A percentile compares a stretch with the other conserved stretches of the same genome.
phyloP scores from a whole-genome alignment of 805 yeast genomes.

The Cyberlindnera euphorbiiphila region DNA sequence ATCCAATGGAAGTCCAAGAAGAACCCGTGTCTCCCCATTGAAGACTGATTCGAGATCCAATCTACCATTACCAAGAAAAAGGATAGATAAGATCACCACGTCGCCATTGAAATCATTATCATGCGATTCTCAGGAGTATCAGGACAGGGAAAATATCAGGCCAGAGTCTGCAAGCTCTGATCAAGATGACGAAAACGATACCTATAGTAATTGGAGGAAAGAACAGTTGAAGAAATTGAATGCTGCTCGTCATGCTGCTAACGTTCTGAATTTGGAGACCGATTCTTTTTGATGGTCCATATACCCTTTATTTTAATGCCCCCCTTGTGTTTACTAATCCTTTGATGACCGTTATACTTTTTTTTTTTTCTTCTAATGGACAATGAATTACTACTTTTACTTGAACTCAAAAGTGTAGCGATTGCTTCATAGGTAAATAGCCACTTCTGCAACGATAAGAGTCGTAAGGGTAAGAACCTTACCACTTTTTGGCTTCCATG shows the following conservation, averaged over 20 bases:
- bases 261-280: slow-evolving; percentile 9
- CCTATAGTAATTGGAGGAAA: slow-evolving; percentile 27
- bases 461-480: too few relatives aligned
- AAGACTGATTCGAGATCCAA: slow-evolving; percentile 16
- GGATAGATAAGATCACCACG: slow-evolving; percentile 19
- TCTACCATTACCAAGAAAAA: slow-evolving; percentile 6
- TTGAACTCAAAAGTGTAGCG: too few relatives aligned
- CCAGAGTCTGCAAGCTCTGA: slow-evolving; percentile 14
- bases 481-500: slow-evolving; percentile 23
- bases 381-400: too few relatives aligned
- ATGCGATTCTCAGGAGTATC: slow-evolving; percentile 17
- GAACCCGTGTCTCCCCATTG: slow-evolving; percentile 17
- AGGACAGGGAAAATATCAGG: slow-evolving; percentile 6
- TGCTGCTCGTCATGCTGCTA: slow-evolving; percentile 5
- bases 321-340: background rate
- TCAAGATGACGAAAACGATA: slow-evolving; percentile 20
- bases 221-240: slow-evolving; percentile 28
- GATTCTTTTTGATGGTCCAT: slow-evolving; percentile 19
- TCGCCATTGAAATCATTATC: slow-evolving; percentile 27
- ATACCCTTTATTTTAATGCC: background rate
- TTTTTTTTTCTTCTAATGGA: background rate
- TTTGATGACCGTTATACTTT: background rate
- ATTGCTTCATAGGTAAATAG: too few relatives aligned
- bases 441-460: too few relatives aligned
- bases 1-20: slow-evolving; percentile 13